Evolutionary conservation across 495 filamentous ascomycete species (phyloP).

Genomic region (Durotheca rogersii): DNA sequence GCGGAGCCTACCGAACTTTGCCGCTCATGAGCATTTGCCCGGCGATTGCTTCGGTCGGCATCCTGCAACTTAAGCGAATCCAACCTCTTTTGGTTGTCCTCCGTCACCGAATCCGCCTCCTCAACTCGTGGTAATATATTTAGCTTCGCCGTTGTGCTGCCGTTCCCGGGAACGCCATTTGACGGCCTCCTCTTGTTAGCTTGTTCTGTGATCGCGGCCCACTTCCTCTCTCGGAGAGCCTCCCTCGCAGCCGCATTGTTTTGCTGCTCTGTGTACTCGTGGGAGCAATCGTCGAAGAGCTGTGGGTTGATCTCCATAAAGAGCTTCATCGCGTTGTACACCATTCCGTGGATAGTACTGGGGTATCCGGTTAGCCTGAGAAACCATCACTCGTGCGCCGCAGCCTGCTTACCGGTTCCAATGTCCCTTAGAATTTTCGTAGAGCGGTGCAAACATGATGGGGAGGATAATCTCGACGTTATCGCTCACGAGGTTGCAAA

Average conservation of each 20-base stretch:
- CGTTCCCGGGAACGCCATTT: slow-evolving; percentile 26
- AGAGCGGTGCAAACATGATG: slow-evolving; percentile 98
- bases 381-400: neutral
- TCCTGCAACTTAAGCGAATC: slow-evolving; percentile 85
- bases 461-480: slow-evolving; percentile 97
- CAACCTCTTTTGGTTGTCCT: slow-evolving; percentile 80
- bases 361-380: slow-evolving; percentile 11
- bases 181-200: slow-evolving; percentile 60
- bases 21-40: slow-evolving; percentile 48
- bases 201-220: slow-evolving; percentile 80
- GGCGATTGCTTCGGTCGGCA: slow-evolving; percentile 47
- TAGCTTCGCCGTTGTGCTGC: slow-evolving; percentile 39
- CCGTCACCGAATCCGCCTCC: slow-evolving; percentile 71
- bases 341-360: slow-evolving; percentile 99
- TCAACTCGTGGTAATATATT: slow-evolving; percentile 52
- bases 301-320: slow-evolving; percentile 99
- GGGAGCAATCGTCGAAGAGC: slow-evolving; percentile 97
- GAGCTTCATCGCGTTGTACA: slow-evolving; percentile 99
- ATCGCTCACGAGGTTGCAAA: slow-evolving; percentile 98
- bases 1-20: slow-evolving; percentile 53
- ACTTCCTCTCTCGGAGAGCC: slow-evolving; percentile 73
- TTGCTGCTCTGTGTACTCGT: slow-evolving; percentile 96
- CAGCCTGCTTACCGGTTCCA: slow-evolving; percentile 81
- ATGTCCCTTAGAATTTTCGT: slow-evolving; percentile 98
- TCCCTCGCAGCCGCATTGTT: slow-evolving; percentile 80